Base-by-base conservation (phyloP, 441 rosid species). In the Arabidopsis lyrata region DNA sequence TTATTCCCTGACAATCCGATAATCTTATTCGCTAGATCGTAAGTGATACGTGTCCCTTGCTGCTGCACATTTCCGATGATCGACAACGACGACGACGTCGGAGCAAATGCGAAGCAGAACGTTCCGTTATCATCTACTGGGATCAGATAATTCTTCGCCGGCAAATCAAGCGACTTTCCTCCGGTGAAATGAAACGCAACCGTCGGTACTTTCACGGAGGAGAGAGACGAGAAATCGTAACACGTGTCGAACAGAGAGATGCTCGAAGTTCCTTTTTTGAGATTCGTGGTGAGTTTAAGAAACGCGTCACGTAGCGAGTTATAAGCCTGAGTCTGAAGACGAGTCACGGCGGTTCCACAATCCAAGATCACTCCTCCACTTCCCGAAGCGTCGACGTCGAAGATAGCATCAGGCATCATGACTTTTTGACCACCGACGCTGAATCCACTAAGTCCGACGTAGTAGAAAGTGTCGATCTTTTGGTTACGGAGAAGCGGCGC, bases 21-120 rank as follows among this genome's bases (percentile, higher is more conserved):
- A 39, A 70, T 74, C 22, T 67, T 83, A 12, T 81, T 82, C 8
- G 81, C 81, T 56, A 88, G 68, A 66, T 88, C 88, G 49, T 73
- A 88, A 60, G 70, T 77, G 69, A 88, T 82, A 71, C 93, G 89
- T 79, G 77, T 82, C 77, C 89, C 90, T 70, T 88, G 93, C 72
- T 86, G 93, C 81, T 86, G 90, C 49, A 86, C 86, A 35, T 88
- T 88, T 39, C 93, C 90, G 20, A 88, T 86, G 44, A 88, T 88
- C 3, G 89, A 85, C 80, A 83, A 24, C 44, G 86, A n/a, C 20
- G 86, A 73, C 54, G 86, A 24, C 77, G 93, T 88, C 54, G 89
- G 90, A 3, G 93, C 93, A 53, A 88, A 88, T 0, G 93, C 93
- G 35, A 88, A 86, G 78, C 93, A 88, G 66, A 77, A 88, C 5